Base-by-base conservation (phyloP, 345 rosid genomes). In the Raphanus raphanistrum region DNA sequence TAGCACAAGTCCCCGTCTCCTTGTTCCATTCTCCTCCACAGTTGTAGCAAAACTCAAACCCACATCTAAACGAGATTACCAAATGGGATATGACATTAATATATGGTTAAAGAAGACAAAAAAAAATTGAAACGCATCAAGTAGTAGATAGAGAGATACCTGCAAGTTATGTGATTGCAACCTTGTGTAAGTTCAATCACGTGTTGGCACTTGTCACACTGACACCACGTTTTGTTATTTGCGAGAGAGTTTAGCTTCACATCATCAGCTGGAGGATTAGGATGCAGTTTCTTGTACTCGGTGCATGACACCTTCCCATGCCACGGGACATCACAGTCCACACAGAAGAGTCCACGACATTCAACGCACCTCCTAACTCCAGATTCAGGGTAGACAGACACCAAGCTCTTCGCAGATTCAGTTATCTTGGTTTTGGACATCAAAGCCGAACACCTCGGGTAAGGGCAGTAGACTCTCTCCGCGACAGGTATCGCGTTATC, bases 291-390 rank as follows among this genome's bases (percentile, higher is more conserved):
- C 45, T 31, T 83, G 83, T 87, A 89, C 21, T 70, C 80, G 12
- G 7, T 1, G 72, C 97, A 92, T 0, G 90, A 82, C 84, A 88
- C 45, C 8, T 64, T 54, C 11, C 43, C 71, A 64, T 94, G 98
- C 97, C 97, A 94, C 16, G 87, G 91, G 48, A 86, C 97, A 79
- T 86, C 90, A 87, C 98, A 94, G 55, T 90, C 58, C 66, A 89
- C 77, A 63, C 97, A 92, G 81, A 94, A 89, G 77, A 80, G 73
- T 9, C 78, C 65, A 54, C 76, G 82, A 35, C 98, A 92, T 79
- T 85, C 82, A 60, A 81, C 63, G 74, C 98, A 94, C 80, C 79
- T 87, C 84, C 93, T 84, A 4, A 84, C 90, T 72, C 86, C 87
- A 10, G 81, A 74, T 15, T 6, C 13, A 10, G 73, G 80, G 71